These are phyloP conservation scores for Cyclotella choctawhatcheeana DNA, from an alignment of 108 stramenopile species.

Conservation along the genomic window DNA sequence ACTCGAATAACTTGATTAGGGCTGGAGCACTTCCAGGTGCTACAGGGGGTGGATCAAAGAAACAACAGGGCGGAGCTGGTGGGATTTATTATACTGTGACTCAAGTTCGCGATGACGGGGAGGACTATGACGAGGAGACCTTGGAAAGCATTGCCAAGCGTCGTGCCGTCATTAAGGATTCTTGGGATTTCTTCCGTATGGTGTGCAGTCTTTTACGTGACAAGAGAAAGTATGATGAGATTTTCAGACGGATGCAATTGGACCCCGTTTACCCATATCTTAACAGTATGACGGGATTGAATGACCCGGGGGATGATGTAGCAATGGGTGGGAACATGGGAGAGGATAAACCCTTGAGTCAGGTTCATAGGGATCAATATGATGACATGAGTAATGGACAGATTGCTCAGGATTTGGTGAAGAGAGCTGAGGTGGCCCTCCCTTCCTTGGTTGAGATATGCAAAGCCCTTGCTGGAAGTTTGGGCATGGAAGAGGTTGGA, in stretches of 20 bases:
- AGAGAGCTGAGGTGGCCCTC: slow-evolving; percentile 69
- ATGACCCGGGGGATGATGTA: slow-evolving; percentile 74
- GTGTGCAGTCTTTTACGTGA: slow-evolving; percentile 80
- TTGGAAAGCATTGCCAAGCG: slow-evolving; percentile 86
- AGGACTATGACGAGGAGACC: slow-evolving; percentile 79
- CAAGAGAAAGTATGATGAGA: slow-evolving; percentile 84
- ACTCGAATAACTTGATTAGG: slow-evolving; percentile 85
- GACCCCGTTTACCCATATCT: slow-evolving; percentile 88
- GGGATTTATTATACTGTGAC: slow-evolving; percentile 82
- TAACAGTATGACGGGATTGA: slow-evolving; percentile 80
- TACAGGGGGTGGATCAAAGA: slow-evolving; percentile 10
- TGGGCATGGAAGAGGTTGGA: slow-evolving; percentile 87
- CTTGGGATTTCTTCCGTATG: slow-evolving; percentile 90
- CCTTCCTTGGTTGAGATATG: slow-evolving; percentile 85
- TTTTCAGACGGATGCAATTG: slow-evolving; percentile 75
- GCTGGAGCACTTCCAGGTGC: slow-evolving; percentile 57
- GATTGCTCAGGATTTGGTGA: slow-evolving; percentile 64
- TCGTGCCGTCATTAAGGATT: slow-evolving; percentile 87
- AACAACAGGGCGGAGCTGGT: slow-evolving; percentile 53
- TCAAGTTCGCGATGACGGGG: slow-evolving; percentile 56
- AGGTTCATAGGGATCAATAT: slow-evolving; percentile 66
- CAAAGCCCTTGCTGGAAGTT: slow-evolving; percentile 82
- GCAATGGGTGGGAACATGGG: slow-evolving; percentile 69
- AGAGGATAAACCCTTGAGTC: slow-evolving; percentile 69
- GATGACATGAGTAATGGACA: slow-evolving; percentile 59